Base-by-base conservation (phyloP, 495 filamentous ascomycete species). In the Penicillium silybi region DNA sequence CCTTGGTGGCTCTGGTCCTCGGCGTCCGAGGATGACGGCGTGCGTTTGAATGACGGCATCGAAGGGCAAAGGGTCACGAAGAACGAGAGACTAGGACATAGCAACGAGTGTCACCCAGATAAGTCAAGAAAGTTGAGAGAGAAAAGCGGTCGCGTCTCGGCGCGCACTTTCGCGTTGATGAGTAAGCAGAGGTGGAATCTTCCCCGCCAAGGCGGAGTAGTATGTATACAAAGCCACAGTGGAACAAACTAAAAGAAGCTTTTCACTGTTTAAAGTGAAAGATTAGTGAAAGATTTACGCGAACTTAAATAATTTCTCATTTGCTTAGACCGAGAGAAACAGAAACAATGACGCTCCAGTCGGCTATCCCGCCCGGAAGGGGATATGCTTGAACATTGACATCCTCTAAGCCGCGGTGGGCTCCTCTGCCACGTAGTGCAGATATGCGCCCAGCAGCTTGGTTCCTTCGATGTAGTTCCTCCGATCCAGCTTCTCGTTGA, bases 401-500 rank as follows among this genome's bases (percentile, higher is more conserved):
- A 18, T 41, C 16, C 18, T 48, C 46, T 60, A 68, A 35, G 44
- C 54, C 16, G 54, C 53, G 66, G 75, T 83, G 23, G 88, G 85
- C 76, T 99, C 92, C 63, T 92, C 92, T 1, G 92, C 90, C 48
- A 96, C 91, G 62, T 96, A 97, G 74, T 97, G 93, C 64, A 99
- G 73, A 65, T 99, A 99, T 16, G 93, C 90, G 15, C 93, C 93
- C 44, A 97, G 69, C 42, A 97, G 69, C 78, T 97, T 97, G 56
- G 85, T 96, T n/a, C 93, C 93, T 75, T 97, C 91, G 62, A 99
- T 93, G 67, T 97, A 99, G 66, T 99, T 99, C 67, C 80, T 82
- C 78, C 85, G 87, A 70, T 99, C 93, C 37, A 99, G 79, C 77
- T 99, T 99, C 78, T 99, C 93, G 66, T 99, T 99, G 67, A 96